Base-by-base conservation (phyloP, 345 rosid species). In the Carallia pectinifolia region DNA sequence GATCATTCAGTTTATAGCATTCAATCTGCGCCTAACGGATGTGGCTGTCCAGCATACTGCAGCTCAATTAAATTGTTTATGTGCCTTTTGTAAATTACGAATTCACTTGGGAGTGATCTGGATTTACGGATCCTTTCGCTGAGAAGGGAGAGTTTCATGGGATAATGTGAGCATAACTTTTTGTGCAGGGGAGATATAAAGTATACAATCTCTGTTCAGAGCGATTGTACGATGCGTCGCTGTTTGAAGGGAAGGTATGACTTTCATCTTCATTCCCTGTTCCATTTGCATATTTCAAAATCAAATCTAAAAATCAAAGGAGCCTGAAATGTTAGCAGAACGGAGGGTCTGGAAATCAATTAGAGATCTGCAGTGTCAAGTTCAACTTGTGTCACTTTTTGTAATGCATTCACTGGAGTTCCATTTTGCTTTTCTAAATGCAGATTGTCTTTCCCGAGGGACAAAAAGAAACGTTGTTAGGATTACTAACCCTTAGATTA, bases 141-240 rank as follows among this genome's bases (percentile, higher is more conserved):
- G 27, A 66, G n/a, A 18, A 19, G 53, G 29, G 58, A 48, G 68
- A 53, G 13, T 58, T 38, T 31, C 59, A 13, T 18, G 64, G 62
- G 39, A 58, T 72, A 65, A 66, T 74, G 74, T 55, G 23, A 55
- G 38, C 13, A 10, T 66, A 9, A 74, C 47, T 52, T 65, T 71
- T 37, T 70, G 31, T 65, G 76, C 76, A 77, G 80, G 76, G 76
- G 62, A 77, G 72, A 68, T 77, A 72, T 56, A 77, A 77, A 60
- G 80, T 77, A 7, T 77, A 77, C 37, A 77, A 77, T 77, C 76
- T 77, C 53, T 77, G 76, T 55, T 56, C 76, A 18, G 80, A 77
- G 76, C 68, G 80, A 67, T 37, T 77, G 58, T 77, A 77, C 8
- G 76, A 77, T 23, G 80, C 73, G 39, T 72, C 80, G 30, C 67